Evolutionary conservation across 192 early-diverging fungal species (phyloP), one percentile per base, ranked within the genome.

Genomic region (Backusella liffmaniae): DNA sequence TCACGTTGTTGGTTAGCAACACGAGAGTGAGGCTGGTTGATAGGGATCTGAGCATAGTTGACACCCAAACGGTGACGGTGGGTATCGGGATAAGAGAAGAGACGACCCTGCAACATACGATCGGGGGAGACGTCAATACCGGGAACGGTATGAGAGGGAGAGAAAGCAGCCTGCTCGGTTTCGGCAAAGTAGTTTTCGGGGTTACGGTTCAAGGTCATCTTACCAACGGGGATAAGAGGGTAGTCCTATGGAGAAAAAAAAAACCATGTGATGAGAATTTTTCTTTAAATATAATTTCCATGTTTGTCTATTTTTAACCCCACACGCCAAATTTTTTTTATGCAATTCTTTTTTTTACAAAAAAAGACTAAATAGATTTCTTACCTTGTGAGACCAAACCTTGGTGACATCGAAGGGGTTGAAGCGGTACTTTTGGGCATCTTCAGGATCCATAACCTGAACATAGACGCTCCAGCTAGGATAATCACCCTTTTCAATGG

Each of bases 151-250:
- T 92, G 88, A 41, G 92, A 89, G 5, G 93, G 93, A 70, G 86
- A 89, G 86, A 96, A 94, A 2, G 93, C 93, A 13, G 86, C 86
- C 82, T 96, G 94, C 82, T 96, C 94, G 51, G 90, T 90, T 80
- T 96, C 93, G 72, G 93, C 90, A 86, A 94, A 94, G 86, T 93
- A 95, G 85, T 96, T 93, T 75, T 91, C 89, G 0, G 92, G 92
- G 87, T 94, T 94, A 76, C 90, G 88, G 86, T 96, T 87, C 79
- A 96, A 82, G 13, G 89, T 87, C 85, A 96, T 85, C 66, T 87
- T 91, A 53, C 94, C 95, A 26, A 95, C 88, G 73, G 90, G 88
- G 10, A 90, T 87, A 73, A 96, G 86, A 34, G 93, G 92, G 72
- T 90, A 91, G 68, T 93, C 86, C 84, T 80, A 73, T 67, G 18